phyloP scores from a whole-genome alignment of 2,329 filamentous ascomycete genomes.

The Microcyclosporella mali region DNA sequence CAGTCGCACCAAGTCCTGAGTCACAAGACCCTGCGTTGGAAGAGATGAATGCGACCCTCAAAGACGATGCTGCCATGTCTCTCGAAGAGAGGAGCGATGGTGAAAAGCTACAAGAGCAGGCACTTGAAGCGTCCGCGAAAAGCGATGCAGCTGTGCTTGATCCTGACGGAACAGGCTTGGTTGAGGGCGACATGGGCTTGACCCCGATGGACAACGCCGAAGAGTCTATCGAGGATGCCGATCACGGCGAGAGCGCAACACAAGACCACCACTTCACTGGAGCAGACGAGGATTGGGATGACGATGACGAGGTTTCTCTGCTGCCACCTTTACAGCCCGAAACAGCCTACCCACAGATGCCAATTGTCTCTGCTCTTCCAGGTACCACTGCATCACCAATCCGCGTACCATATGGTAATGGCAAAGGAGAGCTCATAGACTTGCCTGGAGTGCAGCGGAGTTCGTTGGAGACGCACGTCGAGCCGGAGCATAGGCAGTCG shows the following conservation, averaged over 20 bases:
- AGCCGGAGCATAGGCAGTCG: slow-evolving; percentile 56
- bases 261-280: slow-evolving; percentile 6
- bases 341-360: slow-evolving; percentile 73
- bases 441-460: slow-evolving; percentile 77
- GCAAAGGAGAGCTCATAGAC: slow-evolving; percentile 86
- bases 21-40: not conserved
- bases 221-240: not conserved
- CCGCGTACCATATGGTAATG: slow-evolving; percentile 78
- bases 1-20: not conserved
- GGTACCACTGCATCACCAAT: slow-evolving; percentile 96
- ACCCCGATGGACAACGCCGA: not conserved
- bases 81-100: not conserved
- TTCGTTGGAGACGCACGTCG: slow-evolving; percentile 64
- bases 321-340: slow-evolving; percentile 72
- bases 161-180: no score
- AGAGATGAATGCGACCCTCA: not conserved
- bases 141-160: no score
- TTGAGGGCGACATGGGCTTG: no score
- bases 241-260: not conserved
- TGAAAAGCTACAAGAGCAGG: not conserved
- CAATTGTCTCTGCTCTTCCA: slow-evolving; percentile 75
- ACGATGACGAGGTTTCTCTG: slow-evolving; percentile 39
- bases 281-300: slow-evolving; percentile 18
- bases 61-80: not conserved
- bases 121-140: no score